A percentile compares a stretch with the other conserved stretches of the same genome.
Evolutionary conservation across 1,139 yeast genomes (phyloP).

Genomic region (Protomyces macrosporus): DNA sequence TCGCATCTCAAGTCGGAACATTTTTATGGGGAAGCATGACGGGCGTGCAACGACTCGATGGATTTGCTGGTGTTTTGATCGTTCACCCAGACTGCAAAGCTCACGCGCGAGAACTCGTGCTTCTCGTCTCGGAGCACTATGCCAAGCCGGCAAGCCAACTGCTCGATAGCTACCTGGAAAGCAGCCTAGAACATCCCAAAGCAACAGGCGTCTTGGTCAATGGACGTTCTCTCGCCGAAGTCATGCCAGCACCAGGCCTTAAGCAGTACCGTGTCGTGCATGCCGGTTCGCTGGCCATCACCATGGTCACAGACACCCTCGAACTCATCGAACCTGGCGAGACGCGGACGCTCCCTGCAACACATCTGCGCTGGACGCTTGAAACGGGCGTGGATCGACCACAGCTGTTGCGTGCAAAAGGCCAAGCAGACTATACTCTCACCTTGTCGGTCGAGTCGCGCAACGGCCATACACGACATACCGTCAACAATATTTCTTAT

Average conservation of each 20-base stretch:
- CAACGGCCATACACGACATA: not conserved
- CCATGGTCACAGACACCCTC: not conserved
- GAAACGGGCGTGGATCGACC: not conserved
- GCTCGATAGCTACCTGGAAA: not conserved
- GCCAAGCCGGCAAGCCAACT: not conserved
- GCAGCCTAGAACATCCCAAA: not conserved
- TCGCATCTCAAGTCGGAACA: not conserved
- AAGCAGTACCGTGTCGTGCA: not conserved
- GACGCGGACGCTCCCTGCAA: not conserved
- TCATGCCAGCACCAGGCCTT: not conserved
- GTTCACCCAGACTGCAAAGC: not conserved
- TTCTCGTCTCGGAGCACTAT: not conserved
- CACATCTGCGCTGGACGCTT: not conserved
- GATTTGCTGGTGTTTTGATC: not conserved
- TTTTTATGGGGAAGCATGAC: not conserved
- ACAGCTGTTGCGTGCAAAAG: not conserved
- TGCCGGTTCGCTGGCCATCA: not conserved
- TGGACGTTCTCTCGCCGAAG: not conserved
- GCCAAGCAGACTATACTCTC: not conserved
- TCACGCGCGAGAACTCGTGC: not conserved
- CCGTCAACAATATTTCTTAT: not conserved
- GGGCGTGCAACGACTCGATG: not conserved
- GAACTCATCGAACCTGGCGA: not conserved
- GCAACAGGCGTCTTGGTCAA: not conserved
- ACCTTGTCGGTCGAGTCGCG: not conserved